These are phyloP conservation scores for Syzygium grande DNA, from an alignment of 345 rosid genomes.

Conservation along the genomic window DNA sequence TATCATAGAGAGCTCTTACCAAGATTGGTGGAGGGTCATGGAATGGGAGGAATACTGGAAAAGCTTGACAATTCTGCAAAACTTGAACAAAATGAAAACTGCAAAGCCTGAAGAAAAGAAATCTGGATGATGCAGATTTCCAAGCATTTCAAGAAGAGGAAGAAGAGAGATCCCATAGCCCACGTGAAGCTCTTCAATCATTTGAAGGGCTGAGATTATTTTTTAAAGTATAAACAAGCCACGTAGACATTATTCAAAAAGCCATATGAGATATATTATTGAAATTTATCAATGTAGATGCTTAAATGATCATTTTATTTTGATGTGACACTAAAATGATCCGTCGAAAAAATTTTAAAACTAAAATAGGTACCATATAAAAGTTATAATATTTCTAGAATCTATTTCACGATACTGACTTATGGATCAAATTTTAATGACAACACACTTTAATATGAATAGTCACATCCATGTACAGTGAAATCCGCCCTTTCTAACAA, in stretches of 20 bases:
- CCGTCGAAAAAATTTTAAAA: rapidly evolving
- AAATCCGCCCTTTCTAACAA: neutral
- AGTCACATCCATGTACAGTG: neutral
- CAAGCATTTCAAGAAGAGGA: neutral
- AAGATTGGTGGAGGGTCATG: no score
- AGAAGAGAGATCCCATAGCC: neutral
- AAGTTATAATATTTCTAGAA: neutral
- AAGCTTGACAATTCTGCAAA: neutral
- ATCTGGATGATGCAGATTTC: neutral
- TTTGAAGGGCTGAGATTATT: neutral
- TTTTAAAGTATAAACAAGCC: neutral
- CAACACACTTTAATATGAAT: neutral
- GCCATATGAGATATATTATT: rapidly evolving
- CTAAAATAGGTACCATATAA: rapidly evolving
- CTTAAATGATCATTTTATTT: rapidly evolving
- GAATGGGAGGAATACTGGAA: neutral
- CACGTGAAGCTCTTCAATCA: neutral
- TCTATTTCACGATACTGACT: rapidly evolving
- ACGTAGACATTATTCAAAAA: no score
- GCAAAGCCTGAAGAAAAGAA: neutral
- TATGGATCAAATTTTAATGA: neutral
- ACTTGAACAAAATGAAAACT: neutral
- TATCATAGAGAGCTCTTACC: no score
- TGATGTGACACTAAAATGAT: neutral
- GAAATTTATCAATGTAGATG: rapidly evolving